phyloP scores from a whole-genome alignment of 2,329 filamentous ascomycete genomes.

The Monilinia vaccinii-corymbosi region DNA sequence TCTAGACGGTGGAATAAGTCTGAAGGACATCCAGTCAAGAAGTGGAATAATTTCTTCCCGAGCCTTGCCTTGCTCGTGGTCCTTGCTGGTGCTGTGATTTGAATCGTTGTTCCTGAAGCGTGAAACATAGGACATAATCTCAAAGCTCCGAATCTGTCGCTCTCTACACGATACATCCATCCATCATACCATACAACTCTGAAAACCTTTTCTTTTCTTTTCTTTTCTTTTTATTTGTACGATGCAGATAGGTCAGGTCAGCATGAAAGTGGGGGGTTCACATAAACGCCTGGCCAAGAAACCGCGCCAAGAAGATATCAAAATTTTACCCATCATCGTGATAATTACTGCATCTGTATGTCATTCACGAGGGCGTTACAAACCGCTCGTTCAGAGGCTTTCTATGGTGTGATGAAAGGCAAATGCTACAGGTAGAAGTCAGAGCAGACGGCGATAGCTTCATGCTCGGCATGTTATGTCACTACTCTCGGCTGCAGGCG shows the following conservation, averaged over 20 bases:
- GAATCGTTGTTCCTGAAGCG: background rate
- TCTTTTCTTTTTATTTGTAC: background rate
- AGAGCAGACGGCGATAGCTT: background rate
- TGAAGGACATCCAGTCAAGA: too few species aligned
- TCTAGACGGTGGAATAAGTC: background rate
- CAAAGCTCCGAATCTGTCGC: background rate
- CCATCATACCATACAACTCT: background rate
- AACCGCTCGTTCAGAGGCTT: background rate
- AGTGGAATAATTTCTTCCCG: background rate
- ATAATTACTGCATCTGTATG: background rate
- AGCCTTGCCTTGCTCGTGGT: too few species aligned
- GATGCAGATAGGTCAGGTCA: too few species aligned
- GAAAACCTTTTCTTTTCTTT: background rate
- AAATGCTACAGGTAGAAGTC: background rate
- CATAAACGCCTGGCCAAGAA: background rate
- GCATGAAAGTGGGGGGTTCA: background rate
- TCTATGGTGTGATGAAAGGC: slow-evolving; percentile 8
- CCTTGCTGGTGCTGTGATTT: background rate
- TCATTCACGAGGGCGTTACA: background rate
- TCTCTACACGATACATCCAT: too few species aligned
- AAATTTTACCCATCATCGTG: slow-evolving; percentile 7
- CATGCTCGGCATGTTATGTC: background rate
- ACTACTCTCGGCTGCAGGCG: slow-evolving; percentile 4
- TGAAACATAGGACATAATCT: slow-evolving; percentile 1
- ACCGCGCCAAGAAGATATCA: background rate